Evolutionary conservation across 2,329 filamentous ascomycete genomes (phyloP).

Genomic region (Hypoxylon rubiginosum): DNA sequence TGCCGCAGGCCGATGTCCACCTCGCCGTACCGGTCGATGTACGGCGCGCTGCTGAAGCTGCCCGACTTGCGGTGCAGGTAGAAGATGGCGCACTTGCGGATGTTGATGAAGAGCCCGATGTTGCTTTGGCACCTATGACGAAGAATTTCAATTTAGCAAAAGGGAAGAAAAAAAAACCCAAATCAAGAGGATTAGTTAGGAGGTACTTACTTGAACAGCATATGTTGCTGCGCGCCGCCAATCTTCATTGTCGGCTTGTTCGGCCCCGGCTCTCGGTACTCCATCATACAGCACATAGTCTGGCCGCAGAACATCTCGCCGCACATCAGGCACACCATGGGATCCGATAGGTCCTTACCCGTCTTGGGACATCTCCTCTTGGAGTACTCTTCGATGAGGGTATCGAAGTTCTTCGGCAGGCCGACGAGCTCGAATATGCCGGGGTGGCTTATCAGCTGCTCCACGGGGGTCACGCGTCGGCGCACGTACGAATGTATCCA

Average conservation of each 20-base stretch:
- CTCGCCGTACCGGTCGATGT: slow-evolving; percentile 96
- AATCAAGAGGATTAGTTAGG: slow-evolving; percentile 43
- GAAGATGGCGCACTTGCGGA: slow-evolving; percentile 93
- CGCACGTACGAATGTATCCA: slow-evolving; percentile 58
- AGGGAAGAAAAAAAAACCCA: not conserved
- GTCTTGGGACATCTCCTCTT: slow-evolving; percentile 87
- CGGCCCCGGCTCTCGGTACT: slow-evolving; percentile 61
- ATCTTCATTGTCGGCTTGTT: slow-evolving; percentile 63
- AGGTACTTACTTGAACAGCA: slow-evolving; percentile 75
- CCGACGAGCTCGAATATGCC: slow-evolving; percentile 95
- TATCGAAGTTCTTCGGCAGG: slow-evolving; percentile 91
- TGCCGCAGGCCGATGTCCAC: slow-evolving; percentile 91
- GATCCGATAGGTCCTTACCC: slow-evolving; percentile 91
- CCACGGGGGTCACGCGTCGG: not conserved
- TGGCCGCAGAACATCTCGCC: slow-evolving; percentile 98
- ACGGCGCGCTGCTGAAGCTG: slow-evolving; percentile 88
- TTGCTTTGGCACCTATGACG: slow-evolving; percentile 82
- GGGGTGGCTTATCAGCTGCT: slow-evolving; percentile 74
- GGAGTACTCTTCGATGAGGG: slow-evolving; percentile 91
- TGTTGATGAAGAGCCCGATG: slow-evolving; percentile 95
- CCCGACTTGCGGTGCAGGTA: slow-evolving; percentile 87
- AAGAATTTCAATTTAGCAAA: slow-evolving; percentile 42
- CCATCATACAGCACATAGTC: slow-evolving; percentile 87
- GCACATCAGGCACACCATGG: slow-evolving; percentile 92
- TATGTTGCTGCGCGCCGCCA: slow-evolving; percentile 92